Base-by-base conservation (phyloP, 768 basidiomycete genomes). In the Coprinopsis marcescibilis region DNA sequence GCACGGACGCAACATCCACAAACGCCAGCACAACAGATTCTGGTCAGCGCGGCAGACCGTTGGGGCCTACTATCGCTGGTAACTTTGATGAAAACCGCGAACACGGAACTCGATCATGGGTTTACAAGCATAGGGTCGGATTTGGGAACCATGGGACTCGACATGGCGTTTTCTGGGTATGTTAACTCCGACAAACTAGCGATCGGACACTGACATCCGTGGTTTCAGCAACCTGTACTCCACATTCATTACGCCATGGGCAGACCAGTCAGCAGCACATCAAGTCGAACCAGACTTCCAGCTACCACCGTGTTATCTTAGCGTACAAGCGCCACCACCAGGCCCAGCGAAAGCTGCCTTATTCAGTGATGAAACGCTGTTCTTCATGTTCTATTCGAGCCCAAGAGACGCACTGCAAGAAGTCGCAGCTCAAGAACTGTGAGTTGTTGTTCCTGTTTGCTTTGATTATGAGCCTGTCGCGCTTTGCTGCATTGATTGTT, bases 321-420 rank as follows among this genome's bases (percentile, higher is more conserved):
- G 85, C 64, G 93, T 96, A 39, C 85, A 89, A 56, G 83, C 94
- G 26, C 83, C 85, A 29, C 82, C 91, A 37, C 86, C 89, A 29
- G 87, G 87, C 3, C 84, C 87, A 43, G 72, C 61, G 52, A 93
- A 92, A 68, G 86, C 83, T 14, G 75, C 77, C 1, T 80, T 83
- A 41, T 95, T 98, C 67, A 87, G 85, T 64, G 94, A 97, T 64
- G 94, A 98, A 67, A 96, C 94, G 13, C 70, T 98, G 21, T 96
- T 98, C 68, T 95, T 90, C 76, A 93, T 95, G 81, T 98, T 98
- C 75, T 98, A 97, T 69, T 83, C 90, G 47, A 84, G 81, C 65
- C 91, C 94, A 48, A 73, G 89, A 58, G 94, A 98, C 68, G 83
- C 85, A 32, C 70, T 95, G 45, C 94, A 98, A 65, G 93, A 98